Evolutionary conservation across 1,284 basidiomycete genomes (phyloP).

Genomic region (Malassezia globosa): DNA sequence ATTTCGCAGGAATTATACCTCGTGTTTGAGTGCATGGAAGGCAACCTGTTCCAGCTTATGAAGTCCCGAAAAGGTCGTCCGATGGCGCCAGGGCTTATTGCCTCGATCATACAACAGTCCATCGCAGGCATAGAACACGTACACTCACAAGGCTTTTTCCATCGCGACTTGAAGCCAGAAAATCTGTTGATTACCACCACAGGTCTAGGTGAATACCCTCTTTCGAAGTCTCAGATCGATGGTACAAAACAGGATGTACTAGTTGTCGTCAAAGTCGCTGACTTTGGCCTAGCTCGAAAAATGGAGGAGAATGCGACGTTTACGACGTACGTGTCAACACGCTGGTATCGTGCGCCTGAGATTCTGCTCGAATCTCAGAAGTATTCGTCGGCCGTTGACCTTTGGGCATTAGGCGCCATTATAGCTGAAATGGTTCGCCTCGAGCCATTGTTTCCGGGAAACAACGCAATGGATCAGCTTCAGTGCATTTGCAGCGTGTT

Average conservation of each 20-base stretch:
- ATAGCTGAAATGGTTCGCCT: constrained; percentile 92
- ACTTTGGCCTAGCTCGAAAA: constrained; percentile 92
- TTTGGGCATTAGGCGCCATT: constrained; percentile 98
- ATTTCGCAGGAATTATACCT: constrained; percentile 91
- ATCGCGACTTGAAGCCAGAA: constrained; percentile 99
- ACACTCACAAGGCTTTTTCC: constrained; percentile 85
- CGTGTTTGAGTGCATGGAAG: constrained; percentile 99
- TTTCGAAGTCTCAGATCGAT: constrained; percentile 50
- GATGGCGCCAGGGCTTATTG: constrained; percentile 84
- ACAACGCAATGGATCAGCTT: constrained; percentile 85
- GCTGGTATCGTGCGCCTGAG: constrained; percentile 98
- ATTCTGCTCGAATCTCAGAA: constrained; percentile 79
- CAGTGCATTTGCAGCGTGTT: constrained; percentile 76
- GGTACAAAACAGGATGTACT: constrained; percentile 64
- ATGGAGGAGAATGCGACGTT: constrained; percentile 81
- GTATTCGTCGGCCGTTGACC: constrained; percentile 92
- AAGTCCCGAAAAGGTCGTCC: constrained; percentile 88
- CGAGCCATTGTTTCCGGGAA: constrained; percentile 94
- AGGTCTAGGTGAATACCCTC: constrained; percentile 82
- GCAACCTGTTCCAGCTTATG: constrained; percentile 97
- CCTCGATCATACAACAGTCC: constrained; percentile 88
- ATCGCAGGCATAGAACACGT: constrained; percentile 83
- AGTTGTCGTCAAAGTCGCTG: constrained; percentile 92
- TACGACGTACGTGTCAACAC: constrained; percentile 94
- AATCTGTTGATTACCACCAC: constrained; percentile 99